Evolutionary conservation across 2,329 filamentous ascomycete genomes (phyloP), one percentile per base, ranked within the genome.

Genomic region (Laburnicola sp.): DNA sequence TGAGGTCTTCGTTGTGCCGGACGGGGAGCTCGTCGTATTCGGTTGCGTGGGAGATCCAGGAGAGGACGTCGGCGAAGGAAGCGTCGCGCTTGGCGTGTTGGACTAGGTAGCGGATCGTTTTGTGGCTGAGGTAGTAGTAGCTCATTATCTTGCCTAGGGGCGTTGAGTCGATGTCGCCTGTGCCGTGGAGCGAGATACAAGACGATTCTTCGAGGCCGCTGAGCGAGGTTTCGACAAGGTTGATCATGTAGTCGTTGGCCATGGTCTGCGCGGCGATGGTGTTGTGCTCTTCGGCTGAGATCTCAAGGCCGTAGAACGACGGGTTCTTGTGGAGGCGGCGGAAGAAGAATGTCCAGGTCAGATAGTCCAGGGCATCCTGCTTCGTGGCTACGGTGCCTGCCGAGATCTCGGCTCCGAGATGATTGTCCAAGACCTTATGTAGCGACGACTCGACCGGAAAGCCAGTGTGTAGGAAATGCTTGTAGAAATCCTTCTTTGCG

Each of bases 311-410:
- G 63, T 99, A 99, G 76, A 96, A 99, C 0, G 92, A 96, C 1
- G 94, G 94, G 64, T 99, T 99, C 79, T 99, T 99, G 78, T 99
- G 94, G 34, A 99, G 77, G 8, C 94, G 83, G 2, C 95, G 85
- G 82, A 99, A 99, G 82, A 99, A 99, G 78, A 99, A 99, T 0
- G 95, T 99, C 94, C 95, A 99, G 0, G 94, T 99, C 46, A 99
- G 77, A 69, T 99, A 99, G 73, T 99, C 95, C 3, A 99, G 82
- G 0, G 94, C 94, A 74, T 99, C 94, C 74, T 99, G 94, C 74
- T 97, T 97, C 6, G 91, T 96, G 28, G 87, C 79, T 44, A 99
- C 89, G 0, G 94, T 99, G 60, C 90, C 92, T 0, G 94, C 91
- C 0, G 92, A 96, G 4, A 97, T 86, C 75, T 99, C 94, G 52